Base-by-base conservation (phyloP, 202 grass and related monocot species). In the Cymbopogon flexuosus region DNA sequence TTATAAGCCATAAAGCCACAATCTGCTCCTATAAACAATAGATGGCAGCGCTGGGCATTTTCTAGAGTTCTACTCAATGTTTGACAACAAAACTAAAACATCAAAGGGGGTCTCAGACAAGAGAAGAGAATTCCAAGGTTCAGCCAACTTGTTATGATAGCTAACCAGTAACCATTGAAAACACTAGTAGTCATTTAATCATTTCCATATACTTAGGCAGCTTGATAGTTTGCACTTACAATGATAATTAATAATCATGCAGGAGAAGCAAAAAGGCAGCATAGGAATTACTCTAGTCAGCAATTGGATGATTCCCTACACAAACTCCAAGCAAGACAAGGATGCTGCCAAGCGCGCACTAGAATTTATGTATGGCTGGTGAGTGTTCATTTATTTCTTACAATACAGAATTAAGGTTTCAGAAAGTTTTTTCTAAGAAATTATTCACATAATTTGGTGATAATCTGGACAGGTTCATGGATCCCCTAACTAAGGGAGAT, bases 361-460 rank as follows among this genome's bases (percentile, higher is more conserved):
- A 61, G 90, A 95, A 59, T 98, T 95, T 81, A 90, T 91, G 88
- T 88, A 89, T 87, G 96, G 92, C 62, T 95, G 96, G 96, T 95
- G 66, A 91, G 92, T 86, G 65, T 41, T 84, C 7, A 77, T 76
- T 35, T 65, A 47, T 61, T 45, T 52, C 8, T 65, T 16, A 34
- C 34, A 21, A 16, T 16, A 65, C 8, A 62, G 13, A 58, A 3
- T 36, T 64, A 24, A 88, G 35, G n/a, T 83, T 36, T 66, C 35
- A 41, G 15, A 27, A 61, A 63, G 11, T 31, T 49, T 77, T 5
- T 81, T 59, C 4, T 16, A 46, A 58, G 59, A 24, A 42, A 35
- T 51, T 49, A 59, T 56, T 49, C 34, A 34, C 30, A 42, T 51
- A 62, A 47, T 40, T 67, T 15, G 47, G 12, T 69, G 76, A 57